These are phyloP conservation scores for Cyclotella baltica DNA, from an alignment of 108 stramenopile genomes.

Conservation along the genomic window DNA sequence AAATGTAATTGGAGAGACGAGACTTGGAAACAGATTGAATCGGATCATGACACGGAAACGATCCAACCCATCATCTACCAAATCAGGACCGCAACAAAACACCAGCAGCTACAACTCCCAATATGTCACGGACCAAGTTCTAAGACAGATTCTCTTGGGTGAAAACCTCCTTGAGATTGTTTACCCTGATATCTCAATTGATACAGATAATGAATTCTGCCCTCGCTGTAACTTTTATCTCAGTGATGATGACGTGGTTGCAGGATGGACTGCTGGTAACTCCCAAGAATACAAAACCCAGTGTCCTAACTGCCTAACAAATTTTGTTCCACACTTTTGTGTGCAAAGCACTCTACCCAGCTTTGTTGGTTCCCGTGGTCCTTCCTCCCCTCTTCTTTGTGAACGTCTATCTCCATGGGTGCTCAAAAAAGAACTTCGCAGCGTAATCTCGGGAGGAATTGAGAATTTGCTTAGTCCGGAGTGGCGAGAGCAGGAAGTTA, in stretches of 20 bases:
- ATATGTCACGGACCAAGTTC: conserved; percentile 77
- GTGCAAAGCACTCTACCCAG: conserved; percentile 78
- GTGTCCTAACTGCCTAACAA: conserved; percentile 77
- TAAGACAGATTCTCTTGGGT: conserved; percentile 77
- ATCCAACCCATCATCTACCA: conserved; percentile 1
- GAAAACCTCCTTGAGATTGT: conserved; percentile 86
- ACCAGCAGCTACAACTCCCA: conserved; percentile 33
- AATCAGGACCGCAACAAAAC: neutral
- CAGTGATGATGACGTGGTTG: conserved; percentile 80
- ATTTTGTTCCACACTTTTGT: conserved; percentile 85
- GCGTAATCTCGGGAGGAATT: conserved; percentile 76
- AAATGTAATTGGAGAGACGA: conserved; percentile 59
- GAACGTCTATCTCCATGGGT: conserved; percentile 89
- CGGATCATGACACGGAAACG: conserved; percentile 38
- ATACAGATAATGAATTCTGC: conserved; percentile 84
- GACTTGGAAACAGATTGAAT: conserved; percentile 49
- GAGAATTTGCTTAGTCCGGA: conserved; percentile 75
- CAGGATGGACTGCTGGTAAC: conserved; percentile 79
- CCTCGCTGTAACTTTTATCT: conserved; percentile 81
- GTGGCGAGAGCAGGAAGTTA: conserved; percentile 76
- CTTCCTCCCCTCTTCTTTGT: conserved; percentile 81
- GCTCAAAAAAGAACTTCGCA: conserved; percentile 84
- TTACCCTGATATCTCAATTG: conserved; percentile 80
- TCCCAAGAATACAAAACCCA: conserved; percentile 83
- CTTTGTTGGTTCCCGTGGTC: conserved; percentile 78